These are phyloP conservation scores for Rauvolfia tetraphylla DNA, from an alignment of 257 asterid species.

Conservation along the genomic window DNA sequence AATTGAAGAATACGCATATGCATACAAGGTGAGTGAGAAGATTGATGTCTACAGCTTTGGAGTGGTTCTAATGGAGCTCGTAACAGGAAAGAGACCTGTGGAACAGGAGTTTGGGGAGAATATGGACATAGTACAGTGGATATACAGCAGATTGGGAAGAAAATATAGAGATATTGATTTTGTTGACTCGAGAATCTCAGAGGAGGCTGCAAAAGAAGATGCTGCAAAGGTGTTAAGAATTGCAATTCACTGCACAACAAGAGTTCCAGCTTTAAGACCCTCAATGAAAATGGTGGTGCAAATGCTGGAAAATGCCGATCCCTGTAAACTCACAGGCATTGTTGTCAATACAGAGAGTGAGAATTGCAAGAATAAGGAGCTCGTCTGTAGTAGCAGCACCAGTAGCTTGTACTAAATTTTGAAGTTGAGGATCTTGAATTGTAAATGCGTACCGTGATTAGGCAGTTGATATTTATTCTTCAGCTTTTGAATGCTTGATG, in stretches of 20 bases:
- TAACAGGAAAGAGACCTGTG: slow-evolving; percentile 35
- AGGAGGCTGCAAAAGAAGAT: slow-evolving; percentile 29
- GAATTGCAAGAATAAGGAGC: slow-evolving; percentile 18
- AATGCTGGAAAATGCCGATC: slow-evolving; percentile 42
- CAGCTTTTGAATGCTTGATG: not conserved
- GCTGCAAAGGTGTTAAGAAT: slow-evolving; percentile 33
- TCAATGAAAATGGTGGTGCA: slow-evolving; percentile 44
- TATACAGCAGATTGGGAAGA: slow-evolving; percentile 26
- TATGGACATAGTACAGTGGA: slow-evolving; percentile 39
- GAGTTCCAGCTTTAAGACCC: slow-evolving; percentile 33
- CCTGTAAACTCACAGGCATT: slow-evolving; percentile 25
- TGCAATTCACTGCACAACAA: slow-evolving; percentile 41
- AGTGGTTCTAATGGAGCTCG: slow-evolving; percentile 42
- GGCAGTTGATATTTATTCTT: not conserved
- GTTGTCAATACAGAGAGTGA: slow-evolving; percentile 12
- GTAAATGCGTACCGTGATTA: slow-evolving; percentile 1
- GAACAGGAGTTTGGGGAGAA: slow-evolving; percentile 38
- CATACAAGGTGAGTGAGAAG: slow-evolving; percentile 35
- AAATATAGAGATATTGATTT: slow-evolving; percentile 17
- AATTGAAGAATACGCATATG: slow-evolving; percentile 34
- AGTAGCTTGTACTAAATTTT: slow-evolving; percentile 13
- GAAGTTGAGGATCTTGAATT: slow-evolving; percentile 8
- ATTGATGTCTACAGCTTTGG: slow-evolving; percentile 48
- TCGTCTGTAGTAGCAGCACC: slow-evolving; percentile 1
- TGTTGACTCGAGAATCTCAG: slow-evolving; percentile 33